These are phyloP conservation scores for Dipodascus albidus DNA, from an alignment of 805 yeast genomes.

Conservation along the genomic window DNA sequence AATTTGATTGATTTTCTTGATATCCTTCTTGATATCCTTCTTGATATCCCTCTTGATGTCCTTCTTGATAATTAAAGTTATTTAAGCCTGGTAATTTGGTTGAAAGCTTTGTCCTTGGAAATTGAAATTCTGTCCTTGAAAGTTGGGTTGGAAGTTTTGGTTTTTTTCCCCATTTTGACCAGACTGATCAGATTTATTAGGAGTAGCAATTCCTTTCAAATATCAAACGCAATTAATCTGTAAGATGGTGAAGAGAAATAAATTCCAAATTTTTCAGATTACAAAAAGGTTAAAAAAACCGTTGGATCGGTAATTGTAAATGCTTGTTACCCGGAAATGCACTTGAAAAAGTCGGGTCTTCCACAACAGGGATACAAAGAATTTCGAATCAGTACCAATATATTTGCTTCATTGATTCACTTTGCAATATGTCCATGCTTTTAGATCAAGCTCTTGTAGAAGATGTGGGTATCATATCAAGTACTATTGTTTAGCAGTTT, in stretches of 20 bases:
- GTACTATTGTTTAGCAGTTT: background rate
- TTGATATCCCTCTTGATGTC: background rate
- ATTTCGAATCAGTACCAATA: background rate
- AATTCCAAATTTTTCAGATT: background rate
- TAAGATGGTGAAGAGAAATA: background rate
- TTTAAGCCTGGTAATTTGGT: background rate
- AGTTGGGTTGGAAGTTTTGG: background rate
- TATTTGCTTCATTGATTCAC: background rate
- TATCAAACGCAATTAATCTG: background rate
- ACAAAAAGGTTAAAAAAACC: no score
- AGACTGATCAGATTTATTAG: background rate
- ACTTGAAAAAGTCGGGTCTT: background rate
- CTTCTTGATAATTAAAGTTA: conserved; percentile 3
- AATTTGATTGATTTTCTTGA: background rate
- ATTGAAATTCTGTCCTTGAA: background rate
- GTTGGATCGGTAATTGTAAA: background rate
- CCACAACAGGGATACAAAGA: no score
- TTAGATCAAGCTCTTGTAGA: conserved; percentile 68
- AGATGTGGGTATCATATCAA: conserved; percentile 35
- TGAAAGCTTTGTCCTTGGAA: background rate
- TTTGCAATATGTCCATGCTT: conserved; percentile 29
- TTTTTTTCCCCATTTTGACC: background rate
- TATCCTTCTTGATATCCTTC: background rate
- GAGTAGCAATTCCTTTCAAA: background rate
- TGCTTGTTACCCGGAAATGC: background rate